Percentiles rank a stretch among this genome's conserved stretches.
These are phyloP conservation scores for Echria macrotheca DNA, from an alignment of 495 filamentous ascomycete genomes.

Conservation along the genomic window DNA sequence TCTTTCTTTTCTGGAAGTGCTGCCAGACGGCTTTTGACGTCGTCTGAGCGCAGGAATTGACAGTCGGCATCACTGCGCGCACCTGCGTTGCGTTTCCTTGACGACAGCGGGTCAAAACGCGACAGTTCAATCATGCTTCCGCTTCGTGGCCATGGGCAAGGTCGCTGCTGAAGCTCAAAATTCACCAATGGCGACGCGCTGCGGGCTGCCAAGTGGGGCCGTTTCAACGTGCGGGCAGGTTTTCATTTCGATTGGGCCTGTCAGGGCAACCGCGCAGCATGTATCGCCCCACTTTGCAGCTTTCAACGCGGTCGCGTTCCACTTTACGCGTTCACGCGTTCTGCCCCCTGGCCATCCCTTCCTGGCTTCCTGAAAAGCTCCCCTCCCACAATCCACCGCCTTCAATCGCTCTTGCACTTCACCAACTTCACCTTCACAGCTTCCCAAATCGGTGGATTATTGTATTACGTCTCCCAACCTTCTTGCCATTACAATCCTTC, in stretches of 20 bases:
- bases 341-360: neutral
- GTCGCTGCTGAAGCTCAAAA: no score
- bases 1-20: neutral
- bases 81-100: no score
- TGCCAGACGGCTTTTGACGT: no score
- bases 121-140: no score
- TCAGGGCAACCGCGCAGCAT: neutral
- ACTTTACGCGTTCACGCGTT: slow-evolving; percentile 20
- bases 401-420: neutral
- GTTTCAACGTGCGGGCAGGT: neutral
- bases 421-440: neutral
- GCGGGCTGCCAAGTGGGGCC: neutral
- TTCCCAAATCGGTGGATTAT: neutral
- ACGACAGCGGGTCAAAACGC: no score
- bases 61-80: no score
- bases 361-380: slow-evolving; percentile 10
- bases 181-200: neutral
- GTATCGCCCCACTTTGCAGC: neutral
- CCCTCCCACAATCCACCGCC: slow-evolving; percentile 1
- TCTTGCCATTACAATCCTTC: neutral
- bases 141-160: no score
- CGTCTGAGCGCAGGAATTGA: no score
- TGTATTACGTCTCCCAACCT: no score
- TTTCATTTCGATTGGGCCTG: slow-evolving; percentile 7
- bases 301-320: slow-evolving; percentile 12